Evolutionary conservation across 1,139 yeast genomes (phyloP).

Genomic region (Yamadazyma songkhlaensis): DNA sequence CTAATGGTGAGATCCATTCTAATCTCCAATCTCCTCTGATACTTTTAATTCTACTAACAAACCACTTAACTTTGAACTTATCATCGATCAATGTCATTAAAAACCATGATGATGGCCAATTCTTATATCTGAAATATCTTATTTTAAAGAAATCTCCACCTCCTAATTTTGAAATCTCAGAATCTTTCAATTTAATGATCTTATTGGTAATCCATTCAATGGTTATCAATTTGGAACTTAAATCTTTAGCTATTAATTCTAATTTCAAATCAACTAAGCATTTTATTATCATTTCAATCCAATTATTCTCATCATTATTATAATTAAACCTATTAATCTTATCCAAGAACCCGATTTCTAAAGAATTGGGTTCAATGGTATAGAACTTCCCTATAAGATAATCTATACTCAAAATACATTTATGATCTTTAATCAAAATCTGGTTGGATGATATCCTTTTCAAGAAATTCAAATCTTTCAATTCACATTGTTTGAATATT

Average conservation of each 20-base stretch:
- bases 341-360: slow-evolving; percentile 32
- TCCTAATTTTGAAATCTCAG: slow-evolving; percentile 19
- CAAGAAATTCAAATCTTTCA: slow-evolving; percentile 9
- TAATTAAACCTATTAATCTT: slow-evolving; percentile 30
- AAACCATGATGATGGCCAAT: slow-evolving; percentile 77
- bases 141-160: slow-evolving; percentile 19
- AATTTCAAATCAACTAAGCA: slow-evolving; percentile 46
- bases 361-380: slow-evolving; percentile 43
- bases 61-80: slow-evolving; percentile 50
- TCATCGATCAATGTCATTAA: slow-evolving; percentile 48
- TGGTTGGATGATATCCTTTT: slow-evolving; percentile 33
- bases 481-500: slow-evolving; percentile 15
- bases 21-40: slow-evolving; percentile 63
- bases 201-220: slow-evolving; percentile 68
- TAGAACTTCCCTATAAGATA: slow-evolving; percentile 46
- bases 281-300: slow-evolving; percentile 34
- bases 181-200: slow-evolving; percentile 46
- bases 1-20: slow-evolving; percentile 39
- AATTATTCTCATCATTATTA: slow-evolving; percentile 26
- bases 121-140: slow-evolving; percentile 57
- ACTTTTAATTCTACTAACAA: slow-evolving; percentile 63
- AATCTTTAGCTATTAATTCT: slow-evolving; percentile 51
- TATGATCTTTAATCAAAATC: slow-evolving; percentile 32
- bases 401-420: slow-evolving; percentile 41
- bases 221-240: slow-evolving; percentile 54